Evolutionary conservation across 768 basidiomycete genomes (phyloP).

Genomic region (Leccinum variicolor): DNA sequence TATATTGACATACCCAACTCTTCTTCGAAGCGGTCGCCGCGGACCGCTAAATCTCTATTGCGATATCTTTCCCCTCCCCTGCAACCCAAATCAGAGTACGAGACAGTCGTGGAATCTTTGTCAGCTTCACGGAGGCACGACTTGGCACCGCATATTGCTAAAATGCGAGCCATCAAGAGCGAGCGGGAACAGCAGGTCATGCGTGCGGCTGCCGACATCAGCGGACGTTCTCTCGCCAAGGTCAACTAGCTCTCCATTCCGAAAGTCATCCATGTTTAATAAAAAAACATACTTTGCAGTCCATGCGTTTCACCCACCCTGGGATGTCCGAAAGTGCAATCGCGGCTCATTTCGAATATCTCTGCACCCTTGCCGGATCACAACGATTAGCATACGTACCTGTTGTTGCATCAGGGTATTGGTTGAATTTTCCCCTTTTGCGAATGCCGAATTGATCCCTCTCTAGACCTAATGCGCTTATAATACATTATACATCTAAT

Average conservation of each 20-base stretch:
- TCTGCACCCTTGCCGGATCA: constrained; percentile 74
- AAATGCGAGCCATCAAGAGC: constrained; percentile 77
- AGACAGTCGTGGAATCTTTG: constrained; percentile 53
- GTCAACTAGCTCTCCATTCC: constrained; percentile 35
- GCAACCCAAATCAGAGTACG: constrained; percentile 42
- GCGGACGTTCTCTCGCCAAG: constrained; percentile 79
- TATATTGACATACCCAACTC: constrained; percentile 50
- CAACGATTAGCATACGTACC: constrained; percentile 96
- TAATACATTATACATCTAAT: constrained; percentile 94
- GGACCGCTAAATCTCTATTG: constrained; percentile 52
- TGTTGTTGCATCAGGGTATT: constrained; percentile 90
- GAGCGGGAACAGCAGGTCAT: constrained; percentile 72
- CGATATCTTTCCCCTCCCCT: constrained; percentile 41
- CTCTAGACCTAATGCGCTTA: constrained; percentile 75
- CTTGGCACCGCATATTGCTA: constrained; percentile 67
- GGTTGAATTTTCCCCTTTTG: constrained; percentile 1
- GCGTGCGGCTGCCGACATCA: constrained; percentile 85
- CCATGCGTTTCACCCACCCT: constrained; percentile 72
- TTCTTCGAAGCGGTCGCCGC: constrained; percentile 35
- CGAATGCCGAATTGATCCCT: not conserved
- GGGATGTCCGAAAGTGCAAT: constrained; percentile 58
- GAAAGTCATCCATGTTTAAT: not conserved
- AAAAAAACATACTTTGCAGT: constrained; percentile 39
- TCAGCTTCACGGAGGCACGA: constrained; percentile 44
- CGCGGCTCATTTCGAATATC: constrained; percentile 87